phyloP scores from a whole-genome alignment of 441 rosid species.

The Brassica balearica region DNA sequence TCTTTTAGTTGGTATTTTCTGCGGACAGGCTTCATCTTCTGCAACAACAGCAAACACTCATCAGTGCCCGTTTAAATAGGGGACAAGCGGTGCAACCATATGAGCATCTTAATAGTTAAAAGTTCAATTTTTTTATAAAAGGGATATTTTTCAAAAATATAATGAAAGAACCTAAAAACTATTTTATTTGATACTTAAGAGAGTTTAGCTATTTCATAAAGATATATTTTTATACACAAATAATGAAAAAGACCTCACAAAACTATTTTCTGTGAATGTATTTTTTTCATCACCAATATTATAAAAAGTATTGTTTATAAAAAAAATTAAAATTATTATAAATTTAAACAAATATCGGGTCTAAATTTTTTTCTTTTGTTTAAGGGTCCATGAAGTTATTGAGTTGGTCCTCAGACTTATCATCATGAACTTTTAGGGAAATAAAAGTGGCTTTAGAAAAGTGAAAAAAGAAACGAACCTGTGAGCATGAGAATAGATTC shows the following conservation, averaged over 20 bases:
- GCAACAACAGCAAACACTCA: constrained; percentile 29
- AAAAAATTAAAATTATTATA: no score
- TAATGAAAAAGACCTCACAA: no score
- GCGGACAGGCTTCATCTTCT: constrained; percentile 67
- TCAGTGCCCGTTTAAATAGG: not conserved
- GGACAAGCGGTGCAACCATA: no score
- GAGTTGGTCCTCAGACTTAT: constrained; percentile 37
- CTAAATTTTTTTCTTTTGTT: no score
- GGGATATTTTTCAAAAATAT: not conserved
- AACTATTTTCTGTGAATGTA: not conserved
- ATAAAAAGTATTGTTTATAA: no score
- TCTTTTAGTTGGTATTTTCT: constrained; percentile 64
- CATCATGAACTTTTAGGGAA: constrained; percentile 1
- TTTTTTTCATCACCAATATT: not conserved
- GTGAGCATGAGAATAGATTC: constrained; percentile 70
- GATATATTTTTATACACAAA: not conserved
- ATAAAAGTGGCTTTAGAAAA: not conserved
- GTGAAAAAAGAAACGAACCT: constrained; percentile 44
- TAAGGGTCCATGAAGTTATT: not conserved
- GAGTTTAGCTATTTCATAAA: no score
- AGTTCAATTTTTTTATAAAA: no score
- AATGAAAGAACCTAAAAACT: no score
- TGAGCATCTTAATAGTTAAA: no score
- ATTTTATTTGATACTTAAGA: no score
- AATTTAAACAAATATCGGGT: no score